Percentiles rank a stretch among this genome's conserved stretches.
Evolutionary conservation across 2,329 filamentous ascomycete genomes (phyloP).

Genomic region (Byssoonygena ceratinophila): DNA sequence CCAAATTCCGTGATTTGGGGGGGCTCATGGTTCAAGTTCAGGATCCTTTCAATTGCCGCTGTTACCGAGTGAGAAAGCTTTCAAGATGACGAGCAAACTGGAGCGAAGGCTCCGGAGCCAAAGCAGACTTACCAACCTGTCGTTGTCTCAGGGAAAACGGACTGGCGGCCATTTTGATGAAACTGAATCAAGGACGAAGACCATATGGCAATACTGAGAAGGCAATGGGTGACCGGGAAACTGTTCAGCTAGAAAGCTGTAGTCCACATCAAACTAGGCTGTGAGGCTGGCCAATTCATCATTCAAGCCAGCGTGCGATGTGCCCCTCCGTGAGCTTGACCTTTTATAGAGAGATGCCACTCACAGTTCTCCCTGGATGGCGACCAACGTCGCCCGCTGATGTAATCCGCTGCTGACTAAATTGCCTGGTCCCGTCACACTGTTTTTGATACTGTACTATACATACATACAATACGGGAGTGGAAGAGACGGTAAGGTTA

Average conservation of each 20-base stretch:
- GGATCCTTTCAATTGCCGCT: slow-evolving; percentile 90
- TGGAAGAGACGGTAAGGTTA: too few species aligned
- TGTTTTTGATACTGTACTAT: too few species aligned
- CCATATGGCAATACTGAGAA: neutral
- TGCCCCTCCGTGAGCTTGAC: neutral
- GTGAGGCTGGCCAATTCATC: neutral
- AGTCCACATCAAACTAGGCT: neutral
- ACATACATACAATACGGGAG: too few species aligned
- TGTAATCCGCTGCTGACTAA: neutral
- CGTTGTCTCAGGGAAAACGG: slow-evolving; percentile 56
- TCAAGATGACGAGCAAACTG: too few species aligned
- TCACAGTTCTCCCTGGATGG: neutral
- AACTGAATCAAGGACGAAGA: too few species aligned
- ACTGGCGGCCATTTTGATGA: slow-evolving; percentile 43
- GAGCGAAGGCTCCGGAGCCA: neutral
- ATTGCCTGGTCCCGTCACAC: too few species aligned
- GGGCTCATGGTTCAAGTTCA: slow-evolving; percentile 78
- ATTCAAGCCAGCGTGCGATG: neutral
- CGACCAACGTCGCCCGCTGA: neutral
- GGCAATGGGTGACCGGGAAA: neutral
- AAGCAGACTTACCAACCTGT: slow-evolving; percentile 52
- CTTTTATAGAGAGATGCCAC: neutral
- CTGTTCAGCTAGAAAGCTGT: neutral
- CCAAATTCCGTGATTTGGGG: slow-evolving; percentile 40
- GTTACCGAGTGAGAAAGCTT: slow-evolving; percentile 8